Conservation (phyloP, 2,329 filamentous ascomycete genomes). For the Lachnum nothofagi region DNA sequence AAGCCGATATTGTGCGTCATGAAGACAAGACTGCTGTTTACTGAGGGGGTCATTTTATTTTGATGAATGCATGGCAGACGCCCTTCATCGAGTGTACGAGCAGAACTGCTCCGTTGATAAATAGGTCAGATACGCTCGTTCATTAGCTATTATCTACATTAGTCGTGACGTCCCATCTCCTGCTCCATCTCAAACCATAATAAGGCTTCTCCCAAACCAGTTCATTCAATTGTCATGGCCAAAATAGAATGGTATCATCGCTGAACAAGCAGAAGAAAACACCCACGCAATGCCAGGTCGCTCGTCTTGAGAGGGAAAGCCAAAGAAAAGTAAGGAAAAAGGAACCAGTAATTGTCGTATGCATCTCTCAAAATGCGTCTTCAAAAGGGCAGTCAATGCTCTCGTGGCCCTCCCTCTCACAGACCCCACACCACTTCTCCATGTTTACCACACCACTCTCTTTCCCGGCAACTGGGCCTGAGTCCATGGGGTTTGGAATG, state of each 20-base stretch:
- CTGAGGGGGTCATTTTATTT: no score
- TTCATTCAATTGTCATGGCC: not conserved
- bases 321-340: conserved; percentile 4
- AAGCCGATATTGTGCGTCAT: no score
- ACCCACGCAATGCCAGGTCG: conserved; percentile 19
- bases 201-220: not conserved
- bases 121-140: not conserved
- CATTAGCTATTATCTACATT: conserved; percentile 17
- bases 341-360: conserved; percentile 1
- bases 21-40: no score
- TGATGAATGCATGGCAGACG: no score
- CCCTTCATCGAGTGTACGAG: no score
- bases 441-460: conserved; percentile 72
- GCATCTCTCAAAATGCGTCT: conserved; percentile 56
- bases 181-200: not conserved
- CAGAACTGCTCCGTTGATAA: no score
- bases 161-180: conserved; percentile 9
- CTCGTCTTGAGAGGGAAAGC: no score
- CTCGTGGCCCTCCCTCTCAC: conserved; percentile 92
- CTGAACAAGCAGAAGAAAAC: conserved; percentile 17
- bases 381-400: conserved; percentile 93
- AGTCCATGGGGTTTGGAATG: conserved; percentile 58
- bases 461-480: conserved; percentile 69
- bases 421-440: conserved; percentile 93
- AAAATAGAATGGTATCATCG: conserved; percentile 27